Conservation (phyloP, 192 early-diverging fungal genomes). For the Chytriomyces sp. region DNA sequence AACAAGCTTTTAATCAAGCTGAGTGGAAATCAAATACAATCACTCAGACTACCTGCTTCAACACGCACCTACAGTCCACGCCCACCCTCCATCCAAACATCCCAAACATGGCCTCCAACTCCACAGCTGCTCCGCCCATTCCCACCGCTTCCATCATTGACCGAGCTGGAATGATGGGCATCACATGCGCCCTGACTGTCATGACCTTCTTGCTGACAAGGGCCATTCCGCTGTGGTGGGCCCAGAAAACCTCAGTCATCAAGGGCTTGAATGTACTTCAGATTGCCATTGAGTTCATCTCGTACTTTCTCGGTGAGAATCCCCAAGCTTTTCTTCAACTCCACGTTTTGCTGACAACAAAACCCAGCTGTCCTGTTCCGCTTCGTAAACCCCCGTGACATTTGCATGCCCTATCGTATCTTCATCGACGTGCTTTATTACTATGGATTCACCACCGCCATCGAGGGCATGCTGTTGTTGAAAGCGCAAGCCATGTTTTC, state of each 20-base stretch:
- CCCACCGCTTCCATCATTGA: background rate
- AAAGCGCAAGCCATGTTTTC: constrained; percentile 3
- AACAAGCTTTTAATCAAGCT: too few species aligned
- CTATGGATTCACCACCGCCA: background rate
- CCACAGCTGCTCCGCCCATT: background rate
- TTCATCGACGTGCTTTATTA: background rate
- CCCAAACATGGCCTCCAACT: too few species aligned
- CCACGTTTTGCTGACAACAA: too few species aligned
- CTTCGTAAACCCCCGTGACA: background rate
- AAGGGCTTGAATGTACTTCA: background rate
- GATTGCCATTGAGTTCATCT: background rate
- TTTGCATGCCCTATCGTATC: background rate
- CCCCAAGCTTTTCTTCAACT: too few species aligned
- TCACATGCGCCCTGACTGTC: background rate
- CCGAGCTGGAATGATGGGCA: background rate
- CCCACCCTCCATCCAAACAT: too few species aligned
- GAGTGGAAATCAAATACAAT: too few species aligned
- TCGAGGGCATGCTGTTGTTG: background rate
- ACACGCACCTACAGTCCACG: too few species aligned
- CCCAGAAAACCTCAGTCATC: background rate
- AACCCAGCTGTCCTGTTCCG: background rate
- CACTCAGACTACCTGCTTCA: too few species aligned
- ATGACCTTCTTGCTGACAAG: background rate
- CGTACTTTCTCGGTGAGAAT: background rate
- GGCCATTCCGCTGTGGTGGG: background rate